A percentile compares a stretch with the other conserved stretches of the same genome.
Evolutionary conservation across 2,329 filamentous ascomycete species (phyloP).

Genomic region (Fusarium udum): DNA sequence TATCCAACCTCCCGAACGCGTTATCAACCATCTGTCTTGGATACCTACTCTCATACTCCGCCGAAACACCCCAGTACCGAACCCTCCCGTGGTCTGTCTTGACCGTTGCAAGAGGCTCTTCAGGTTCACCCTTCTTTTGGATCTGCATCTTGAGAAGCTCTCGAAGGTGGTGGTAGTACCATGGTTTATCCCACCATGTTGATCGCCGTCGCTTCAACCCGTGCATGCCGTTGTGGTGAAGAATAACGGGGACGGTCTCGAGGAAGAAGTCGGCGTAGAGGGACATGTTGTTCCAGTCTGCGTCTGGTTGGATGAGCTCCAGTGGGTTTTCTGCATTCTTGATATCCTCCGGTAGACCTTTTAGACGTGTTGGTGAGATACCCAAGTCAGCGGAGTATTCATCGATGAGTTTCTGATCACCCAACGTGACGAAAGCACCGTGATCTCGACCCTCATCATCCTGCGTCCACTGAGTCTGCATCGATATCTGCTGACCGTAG

Average conservation of each 20-base stretch:
- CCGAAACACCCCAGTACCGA: not conserved
- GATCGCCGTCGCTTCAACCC: not conserved
- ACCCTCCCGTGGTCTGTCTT: not conserved
- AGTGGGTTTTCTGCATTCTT: not conserved
- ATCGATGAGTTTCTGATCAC: not conserved
- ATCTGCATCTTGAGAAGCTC: not conserved
- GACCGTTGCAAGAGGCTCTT: not conserved
- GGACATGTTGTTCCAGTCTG: not conserved
- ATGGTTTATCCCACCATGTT: slow-evolving; percentile 8
- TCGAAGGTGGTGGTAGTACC: not conserved
- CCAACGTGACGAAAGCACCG: not conserved
- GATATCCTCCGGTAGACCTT: not conserved
- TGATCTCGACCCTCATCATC: not conserved
- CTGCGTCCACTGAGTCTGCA: not conserved
- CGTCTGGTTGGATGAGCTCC: fast-evolving
- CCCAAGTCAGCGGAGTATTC: not conserved
- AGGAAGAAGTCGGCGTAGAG: slow-evolving; percentile 7
- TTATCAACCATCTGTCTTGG: not conserved
- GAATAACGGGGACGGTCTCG: not conserved
- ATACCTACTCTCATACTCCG: not conserved
- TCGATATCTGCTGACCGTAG: not conserved
- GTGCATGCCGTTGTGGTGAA: slow-evolving; percentile 9
- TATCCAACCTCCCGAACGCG: not conserved
- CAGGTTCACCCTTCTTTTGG: fast-evolving
- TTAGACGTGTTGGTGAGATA: not conserved